Evolutionary conservation across 768 basidiomycete genomes (phyloP), one percentile per base, ranked within the genome.

Genomic region (Clitopilus hobsonii): DNA sequence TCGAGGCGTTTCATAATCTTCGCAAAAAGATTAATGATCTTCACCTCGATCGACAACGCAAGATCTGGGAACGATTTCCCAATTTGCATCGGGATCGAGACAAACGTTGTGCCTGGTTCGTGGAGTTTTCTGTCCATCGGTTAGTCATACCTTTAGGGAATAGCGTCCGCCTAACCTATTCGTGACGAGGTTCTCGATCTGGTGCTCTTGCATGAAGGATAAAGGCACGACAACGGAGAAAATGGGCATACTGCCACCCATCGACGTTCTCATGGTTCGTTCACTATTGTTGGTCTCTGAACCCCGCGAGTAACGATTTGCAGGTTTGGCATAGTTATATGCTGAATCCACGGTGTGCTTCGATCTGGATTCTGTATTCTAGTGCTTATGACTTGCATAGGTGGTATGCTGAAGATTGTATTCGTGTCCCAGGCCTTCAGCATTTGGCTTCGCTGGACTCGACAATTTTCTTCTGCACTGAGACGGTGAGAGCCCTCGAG

Each of bases 291-390:
- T 36, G 32, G 22, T 10, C 4, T n/a, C n/a, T 38, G 36, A n/a
- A 3, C 2, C 2, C 36, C 36, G 14, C 14, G 14, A 14, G 14
- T 3, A 38, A 3, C 20, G 22, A 23, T 36, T 36, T 11, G 13
- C 16, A 49, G 48, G 48, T 49, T 22, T 49, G 48, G 48, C 48
- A 49, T 22, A 16, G 23, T 49, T 49, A 49, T 27, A 49, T 49
- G 48, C 48, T 49, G n/a, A 49, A 49, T 49, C 48, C 48, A 1
- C 6, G 48, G 48, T 49, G 13, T n/a, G 32, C n/a, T 3, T 36
- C 4, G 18, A 49, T 6, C 16, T 16, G n/a, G 24, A 14, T 22
- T 49, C 8, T 4, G 16, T 2, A 8, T 1, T 6, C 8, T 49
- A 16, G 24, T 14, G 8, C 24, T 49, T 2, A 5, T 13, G 24